Evolutionary conservation across 805 yeast genomes (phyloP).

Genomic region (Wickerhamiella vanderwaltii): DNA sequence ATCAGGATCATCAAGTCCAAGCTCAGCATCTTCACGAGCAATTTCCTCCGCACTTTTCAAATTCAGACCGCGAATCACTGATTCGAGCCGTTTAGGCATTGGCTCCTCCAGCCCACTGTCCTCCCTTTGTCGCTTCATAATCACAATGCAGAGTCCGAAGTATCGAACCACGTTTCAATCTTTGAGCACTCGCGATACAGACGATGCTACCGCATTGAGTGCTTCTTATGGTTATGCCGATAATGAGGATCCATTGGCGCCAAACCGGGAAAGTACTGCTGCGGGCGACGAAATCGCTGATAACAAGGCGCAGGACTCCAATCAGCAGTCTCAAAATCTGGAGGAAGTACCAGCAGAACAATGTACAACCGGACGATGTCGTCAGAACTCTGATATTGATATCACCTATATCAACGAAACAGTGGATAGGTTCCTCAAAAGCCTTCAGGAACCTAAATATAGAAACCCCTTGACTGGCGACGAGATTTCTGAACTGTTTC

Average conservation of each 20-base stretch:
- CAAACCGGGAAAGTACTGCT: neutral
- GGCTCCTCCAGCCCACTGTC: constrained; percentile 2
- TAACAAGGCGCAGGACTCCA: neutral
- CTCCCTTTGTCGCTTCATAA: constrained; percentile 8
- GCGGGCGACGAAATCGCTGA: neutral
- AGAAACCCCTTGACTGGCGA: constrained; percentile 29
- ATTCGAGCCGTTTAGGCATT: constrained; percentile 8
- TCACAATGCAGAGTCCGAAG: constrained; percentile 4
- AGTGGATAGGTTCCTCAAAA: constrained; percentile 19
- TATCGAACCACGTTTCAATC: constrained; percentile 1
- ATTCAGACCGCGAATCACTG: neutral
- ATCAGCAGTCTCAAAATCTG: neutral
- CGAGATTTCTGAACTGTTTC: constrained; percentile 31
- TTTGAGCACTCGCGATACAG: neutral
- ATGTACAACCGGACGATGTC: neutral
- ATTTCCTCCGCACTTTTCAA: neutral
- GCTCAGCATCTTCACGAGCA: neutral
- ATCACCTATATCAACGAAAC: neutral
- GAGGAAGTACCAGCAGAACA: neutral
- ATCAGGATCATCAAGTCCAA: neutral
- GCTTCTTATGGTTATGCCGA: constrained; percentile 4
- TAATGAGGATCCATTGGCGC: constrained; percentile 6
- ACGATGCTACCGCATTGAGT: constrained; percentile 1
- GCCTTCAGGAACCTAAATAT: constrained; percentile 30
- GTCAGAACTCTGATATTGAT: neutral